Conservation (phyloP, 2,329 filamentous ascomycete species). For the Podosphaera xanthii region DNA sequence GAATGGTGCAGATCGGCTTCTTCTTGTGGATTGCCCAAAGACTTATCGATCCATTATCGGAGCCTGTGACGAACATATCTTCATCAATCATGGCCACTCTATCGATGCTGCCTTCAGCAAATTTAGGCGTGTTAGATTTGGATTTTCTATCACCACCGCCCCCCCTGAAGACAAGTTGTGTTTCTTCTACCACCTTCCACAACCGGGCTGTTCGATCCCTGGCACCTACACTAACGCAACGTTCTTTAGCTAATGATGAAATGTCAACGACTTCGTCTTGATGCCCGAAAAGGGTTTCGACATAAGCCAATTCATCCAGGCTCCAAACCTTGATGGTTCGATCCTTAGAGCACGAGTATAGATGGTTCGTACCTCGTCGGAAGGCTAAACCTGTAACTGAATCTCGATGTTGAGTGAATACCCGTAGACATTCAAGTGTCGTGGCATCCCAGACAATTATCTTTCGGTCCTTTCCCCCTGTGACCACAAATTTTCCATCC, state of each 20-base stretch:
- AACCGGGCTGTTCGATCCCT: constrained; percentile 76
- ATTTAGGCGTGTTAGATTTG: constrained; percentile 16
- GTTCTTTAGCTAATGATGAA: constrained; percentile 61
- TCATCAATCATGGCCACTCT: constrained; percentile 76
- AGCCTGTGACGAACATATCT: constrained; percentile 75
- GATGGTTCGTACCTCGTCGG: constrained; percentile 65
- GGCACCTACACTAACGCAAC: constrained; percentile 75
- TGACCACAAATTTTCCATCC: constrained; percentile 77
- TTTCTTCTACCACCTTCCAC: constrained; percentile 94
- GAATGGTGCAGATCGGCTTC: constrained; percentile 65
- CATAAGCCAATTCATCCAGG: constrained; percentile 73
- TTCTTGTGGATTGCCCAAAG: constrained; percentile 88
- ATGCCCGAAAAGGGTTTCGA: constrained; percentile 90
- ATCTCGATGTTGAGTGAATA: constrained; percentile 83
- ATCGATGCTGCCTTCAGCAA: constrained; percentile 66
- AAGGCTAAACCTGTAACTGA: constrained; percentile 70
- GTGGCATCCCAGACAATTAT: constrained; percentile 75
- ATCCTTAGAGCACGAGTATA: constrained; percentile 80
- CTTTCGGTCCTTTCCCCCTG: constrained; percentile 64
- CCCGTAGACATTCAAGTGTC: constrained; percentile 53
- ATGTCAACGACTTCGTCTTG: constrained; percentile 77
- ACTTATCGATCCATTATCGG: constrained; percentile 68
- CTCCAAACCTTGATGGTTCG: constrained; percentile 92
- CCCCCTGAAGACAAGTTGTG: constrained; percentile 82
- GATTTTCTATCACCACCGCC: constrained; percentile 40